Conservation (phyloP, 139 green algal species). For the Closterium sp. region DNA sequence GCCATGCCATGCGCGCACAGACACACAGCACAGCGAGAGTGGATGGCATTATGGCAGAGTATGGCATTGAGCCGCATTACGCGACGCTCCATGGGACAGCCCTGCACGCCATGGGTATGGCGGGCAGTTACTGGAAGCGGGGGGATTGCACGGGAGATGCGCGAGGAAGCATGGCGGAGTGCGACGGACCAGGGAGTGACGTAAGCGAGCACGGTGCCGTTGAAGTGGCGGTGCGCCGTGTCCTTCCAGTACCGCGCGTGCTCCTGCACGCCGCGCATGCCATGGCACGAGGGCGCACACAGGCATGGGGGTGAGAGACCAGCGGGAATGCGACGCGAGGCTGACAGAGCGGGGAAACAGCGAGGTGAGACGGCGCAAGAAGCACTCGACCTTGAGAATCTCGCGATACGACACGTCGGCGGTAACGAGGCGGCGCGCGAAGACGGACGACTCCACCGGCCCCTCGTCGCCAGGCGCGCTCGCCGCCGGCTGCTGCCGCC, state of each 20-base stretch:
- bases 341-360: not conserved
- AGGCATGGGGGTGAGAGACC: not conserved
- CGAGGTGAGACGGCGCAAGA: too few species aligned
- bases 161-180: not conserved
- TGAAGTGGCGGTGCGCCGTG: slow-evolving; percentile 23
- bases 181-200: slow-evolving; percentile 47
- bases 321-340: not conserved
- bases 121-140: not conserved
- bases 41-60: too few species aligned
- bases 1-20: not conserved
- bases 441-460: not conserved
- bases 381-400: not conserved
- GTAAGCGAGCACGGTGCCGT: slow-evolving; percentile 40
- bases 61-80: not conserved
- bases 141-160: not conserved
- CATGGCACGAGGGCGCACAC: not conserved
- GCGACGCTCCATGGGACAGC: not conserved
- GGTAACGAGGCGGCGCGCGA: not conserved
- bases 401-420: not conserved
- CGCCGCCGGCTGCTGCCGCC: not conserved
- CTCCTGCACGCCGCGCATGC: too few species aligned
- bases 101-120: too few species aligned
- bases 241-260: slow-evolving; percentile 41
- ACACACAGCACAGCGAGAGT: too few species aligned
- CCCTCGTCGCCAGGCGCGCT: not conserved